phyloP scores from a whole-genome alignment of 1,284 basidiomycete species.

The Ustilago shanxiensis region DNA sequence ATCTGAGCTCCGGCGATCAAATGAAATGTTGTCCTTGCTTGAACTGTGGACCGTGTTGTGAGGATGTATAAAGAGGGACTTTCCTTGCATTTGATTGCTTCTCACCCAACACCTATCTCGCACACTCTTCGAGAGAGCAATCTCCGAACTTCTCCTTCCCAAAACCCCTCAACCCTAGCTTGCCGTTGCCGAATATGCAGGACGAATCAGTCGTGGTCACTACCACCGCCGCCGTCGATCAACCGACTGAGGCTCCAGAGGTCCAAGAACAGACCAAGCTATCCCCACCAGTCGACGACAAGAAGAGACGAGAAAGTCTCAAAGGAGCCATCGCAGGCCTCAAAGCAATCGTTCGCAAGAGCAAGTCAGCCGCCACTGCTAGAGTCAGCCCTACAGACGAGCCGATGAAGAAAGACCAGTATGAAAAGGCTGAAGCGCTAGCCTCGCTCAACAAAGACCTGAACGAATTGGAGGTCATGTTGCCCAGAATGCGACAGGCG shows the following conservation, averaged over 20 bases:
- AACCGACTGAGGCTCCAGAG: background rate
- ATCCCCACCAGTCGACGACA: background rate
- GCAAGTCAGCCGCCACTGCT: background rate
- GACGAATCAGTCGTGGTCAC: background rate
- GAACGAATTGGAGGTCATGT: constrained; percentile 1
- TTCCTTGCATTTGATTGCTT: background rate
- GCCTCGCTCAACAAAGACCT: background rate
- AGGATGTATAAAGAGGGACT: background rate
- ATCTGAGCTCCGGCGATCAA: background rate
- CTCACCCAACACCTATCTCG: too few relatives aligned
- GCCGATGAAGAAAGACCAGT: background rate
- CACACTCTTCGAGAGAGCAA: too few relatives aligned
- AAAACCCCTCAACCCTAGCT: background rate
- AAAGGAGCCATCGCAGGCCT: background rate
- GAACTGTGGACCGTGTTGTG: background rate
- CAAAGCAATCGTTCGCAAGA: background rate
- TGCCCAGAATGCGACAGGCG: background rate
- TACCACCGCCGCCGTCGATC: background rate
- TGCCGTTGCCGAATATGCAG: background rate
- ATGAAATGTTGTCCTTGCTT: background rate
- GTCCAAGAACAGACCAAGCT: background rate
- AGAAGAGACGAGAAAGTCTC: background rate
- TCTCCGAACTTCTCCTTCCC: background rate
- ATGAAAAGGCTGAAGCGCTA: background rate
- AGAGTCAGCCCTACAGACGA: background rate